Evolutionary conservation across 371 early-diverging fungal species (phyloP), one percentile per base, ranked within the genome.

Genomic region (Modicella reniformis): DNA sequence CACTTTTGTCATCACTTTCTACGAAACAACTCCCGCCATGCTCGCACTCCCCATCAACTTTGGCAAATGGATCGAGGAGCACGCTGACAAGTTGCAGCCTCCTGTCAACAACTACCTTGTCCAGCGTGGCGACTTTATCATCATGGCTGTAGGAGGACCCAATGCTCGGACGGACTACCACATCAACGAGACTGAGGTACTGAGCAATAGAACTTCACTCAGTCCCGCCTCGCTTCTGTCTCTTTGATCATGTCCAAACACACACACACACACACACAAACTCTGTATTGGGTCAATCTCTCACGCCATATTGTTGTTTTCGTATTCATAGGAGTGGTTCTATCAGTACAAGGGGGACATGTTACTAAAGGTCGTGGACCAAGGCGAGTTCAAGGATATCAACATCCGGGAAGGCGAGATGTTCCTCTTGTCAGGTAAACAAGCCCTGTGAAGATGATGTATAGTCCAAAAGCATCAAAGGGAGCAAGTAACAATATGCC

Each of bases 61-160:
- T 72, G 80, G 84, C 29, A 85, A 87, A 80, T 98, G 97, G 97
- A 73, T 97, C 10, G 86, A 83, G 50, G 93, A 94, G 67, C 92
- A 97, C 84, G 48, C 76, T 25, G 86, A 94, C 79, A 87, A 89
- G 66, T 88, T 98, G 52, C 86, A 92, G 74, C 98, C 98, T 33
- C 98, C 98, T 6, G 96, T 98, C 51, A 93, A 93, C 87, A 98
- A 98, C 85, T 94, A 85, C 74, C 86, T 95, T 59, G 75, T 98
- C 37, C 95, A 90, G 69, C 87, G 87, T 41, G 93, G 93, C 25
- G 95, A 96, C 81, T 95, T 94, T 64, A 91, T 90, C 62, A 88
- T 97, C 59, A 94, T 94, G 94, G 88, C 88, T 9, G 94, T 95
- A 1, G 95, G 95, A 13, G 93, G 93, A 1, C 94, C 94, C 19